Evolutionary conservation across 495 filamentous ascomycete species (phyloP).

Genomic region (Tuber melanosporum): DNA sequence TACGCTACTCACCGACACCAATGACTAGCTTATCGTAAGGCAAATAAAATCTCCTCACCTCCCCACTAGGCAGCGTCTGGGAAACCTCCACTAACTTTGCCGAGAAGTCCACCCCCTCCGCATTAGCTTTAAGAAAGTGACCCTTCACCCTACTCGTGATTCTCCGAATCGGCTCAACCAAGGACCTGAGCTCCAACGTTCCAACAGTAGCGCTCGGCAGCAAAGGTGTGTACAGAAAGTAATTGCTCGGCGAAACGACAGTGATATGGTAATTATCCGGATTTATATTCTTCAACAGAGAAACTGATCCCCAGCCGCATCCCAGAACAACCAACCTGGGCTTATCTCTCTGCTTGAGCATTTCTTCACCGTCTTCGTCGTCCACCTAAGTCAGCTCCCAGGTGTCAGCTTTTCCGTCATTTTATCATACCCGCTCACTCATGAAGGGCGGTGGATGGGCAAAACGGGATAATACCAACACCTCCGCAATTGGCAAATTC

Average conservation of each 20-base stretch:
- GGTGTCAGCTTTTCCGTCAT: neutral
- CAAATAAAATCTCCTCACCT: conserved; percentile 75
- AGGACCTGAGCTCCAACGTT: conserved; percentile 78
- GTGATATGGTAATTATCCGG: conserved; percentile 91
- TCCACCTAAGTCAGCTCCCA: conserved; percentile 49
- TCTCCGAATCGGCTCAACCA: conserved; percentile 86
- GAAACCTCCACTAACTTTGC: conserved; percentile 81
- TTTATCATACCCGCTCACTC: neutral
- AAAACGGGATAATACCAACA: conserved; percentile 46
- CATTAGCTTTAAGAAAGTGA: conserved; percentile 80
- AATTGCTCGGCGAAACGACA: conserved; percentile 86
- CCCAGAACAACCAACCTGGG: conserved; percentile 87
- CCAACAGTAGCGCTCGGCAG: conserved; percentile 93
- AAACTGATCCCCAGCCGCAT: conserved; percentile 91
- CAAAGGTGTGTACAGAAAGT: conserved; percentile 98
- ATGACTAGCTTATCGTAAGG: conserved; percentile 99
- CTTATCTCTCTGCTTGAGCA: conserved; percentile 67
- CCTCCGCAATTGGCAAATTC: conserved; percentile 85
- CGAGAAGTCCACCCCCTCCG: conserved; percentile 84
- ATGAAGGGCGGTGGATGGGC: neutral
- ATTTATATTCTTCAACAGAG: conserved; percentile 81
- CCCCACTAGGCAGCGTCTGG: conserved; percentile 62
- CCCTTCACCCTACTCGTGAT: conserved; percentile 71
- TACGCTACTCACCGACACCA: conserved; percentile 63
- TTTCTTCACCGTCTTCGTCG: conserved; percentile 71